Conservation (phyloP, 1,284 basidiomycete species). For the Apiotrichum gracile region DNA sequence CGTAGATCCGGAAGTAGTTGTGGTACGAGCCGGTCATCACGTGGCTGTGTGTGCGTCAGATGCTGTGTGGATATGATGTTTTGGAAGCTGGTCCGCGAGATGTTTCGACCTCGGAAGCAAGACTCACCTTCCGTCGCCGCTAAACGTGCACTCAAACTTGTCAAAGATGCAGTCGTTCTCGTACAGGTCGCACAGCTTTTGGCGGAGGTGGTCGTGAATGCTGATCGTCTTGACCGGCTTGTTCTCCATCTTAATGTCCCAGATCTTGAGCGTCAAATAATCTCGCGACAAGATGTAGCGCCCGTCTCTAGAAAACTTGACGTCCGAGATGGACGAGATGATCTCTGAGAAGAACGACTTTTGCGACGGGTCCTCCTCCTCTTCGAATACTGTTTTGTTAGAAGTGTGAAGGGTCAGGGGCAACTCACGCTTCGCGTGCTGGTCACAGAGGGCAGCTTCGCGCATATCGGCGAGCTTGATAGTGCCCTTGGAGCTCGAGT, state of each 20-base stretch:
- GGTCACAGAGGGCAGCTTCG: slow-evolving; percentile 93
- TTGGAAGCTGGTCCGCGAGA: no score
- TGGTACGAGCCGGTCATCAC: slow-evolving; percentile 97
- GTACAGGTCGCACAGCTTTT: slow-evolving; percentile 96
- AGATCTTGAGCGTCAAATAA: slow-evolving; percentile 97
- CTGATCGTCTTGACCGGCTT: slow-evolving; percentile 95
- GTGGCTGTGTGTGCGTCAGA: slow-evolving; percentile 56
- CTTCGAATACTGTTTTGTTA: slow-evolving; percentile 75
- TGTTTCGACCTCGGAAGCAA: background rate
- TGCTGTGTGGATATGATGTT: no score
- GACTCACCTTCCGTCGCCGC: slow-evolving; percentile 84
- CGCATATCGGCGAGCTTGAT: slow-evolving; percentile 99
- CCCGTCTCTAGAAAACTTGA: slow-evolving; percentile 97
- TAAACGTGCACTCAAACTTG: slow-evolving; percentile 98
- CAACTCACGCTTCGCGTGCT: slow-evolving; percentile 84
- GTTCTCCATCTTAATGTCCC: slow-evolving; percentile 99
- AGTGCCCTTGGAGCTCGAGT: slow-evolving; percentile 98
- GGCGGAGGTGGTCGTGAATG: slow-evolving; percentile 95
- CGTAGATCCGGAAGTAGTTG: slow-evolving; percentile 99
- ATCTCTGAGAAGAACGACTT: slow-evolving; percentile 99
- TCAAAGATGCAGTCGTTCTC: slow-evolving; percentile 99
- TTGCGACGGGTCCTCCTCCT: slow-evolving; percentile 94
- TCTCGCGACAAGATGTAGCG: slow-evolving; percentile 95
- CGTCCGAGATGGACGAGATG: slow-evolving; percentile 98
- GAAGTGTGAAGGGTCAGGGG: no score